Evolutionary conservation across 129 eudicot genomes (phyloP).

Genomic region (Erigeron canadensis): DNA sequence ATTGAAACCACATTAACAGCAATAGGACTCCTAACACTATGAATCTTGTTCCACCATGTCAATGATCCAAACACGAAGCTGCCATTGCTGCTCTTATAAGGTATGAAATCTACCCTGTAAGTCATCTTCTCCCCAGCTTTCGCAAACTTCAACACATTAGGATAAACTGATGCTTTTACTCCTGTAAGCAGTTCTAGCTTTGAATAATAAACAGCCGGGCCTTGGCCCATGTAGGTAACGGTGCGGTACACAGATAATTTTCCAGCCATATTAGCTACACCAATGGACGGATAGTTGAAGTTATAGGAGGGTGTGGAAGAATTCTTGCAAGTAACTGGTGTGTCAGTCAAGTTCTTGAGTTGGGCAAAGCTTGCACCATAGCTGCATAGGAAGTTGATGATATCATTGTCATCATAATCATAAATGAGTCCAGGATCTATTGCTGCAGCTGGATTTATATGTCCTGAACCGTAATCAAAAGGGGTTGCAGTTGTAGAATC

Average conservation of each 20-base stretch:
- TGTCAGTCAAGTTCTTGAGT: slow-evolving; percentile 49
- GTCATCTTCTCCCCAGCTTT: slow-evolving; percentile 50
- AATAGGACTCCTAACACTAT: slow-evolving; percentile 57
- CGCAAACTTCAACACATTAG: slow-evolving; percentile 42
- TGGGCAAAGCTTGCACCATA: slow-evolving; percentile 56
- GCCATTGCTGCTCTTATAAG: slow-evolving; percentile 51
- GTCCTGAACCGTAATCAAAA: slow-evolving; percentile 71
- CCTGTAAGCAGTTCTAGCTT: slow-evolving; percentile 49
- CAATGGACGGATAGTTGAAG: slow-evolving; percentile 70
- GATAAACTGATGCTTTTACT: slow-evolving; percentile 46
- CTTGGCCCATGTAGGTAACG: slow-evolving; percentile 60
- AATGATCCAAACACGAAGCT: slow-evolving; percentile 58
- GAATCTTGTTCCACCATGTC: slow-evolving; percentile 53
- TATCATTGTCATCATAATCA: slow-evolving; percentile 46
- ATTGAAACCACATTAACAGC: slow-evolving; percentile 54
- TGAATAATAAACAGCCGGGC: slow-evolving; percentile 46
- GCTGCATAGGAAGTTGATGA: slow-evolving; percentile 62
- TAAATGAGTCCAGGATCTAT: slow-evolving; percentile 58
- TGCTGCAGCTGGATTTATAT: slow-evolving; percentile 59
- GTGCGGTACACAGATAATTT: slow-evolving; percentile 51
- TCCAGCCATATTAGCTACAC: slow-evolving; percentile 53
- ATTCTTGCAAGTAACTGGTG: slow-evolving; percentile 40
- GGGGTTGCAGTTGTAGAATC: slow-evolving; percentile 46
- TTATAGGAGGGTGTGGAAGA: slow-evolving; percentile 40
- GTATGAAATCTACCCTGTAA: slow-evolving; percentile 43